These are phyloP conservation scores for Phyllosticta citrichinensis DNA, from an alignment of 2,329 filamentous ascomycete genomes.

Conservation along the genomic window DNA sequence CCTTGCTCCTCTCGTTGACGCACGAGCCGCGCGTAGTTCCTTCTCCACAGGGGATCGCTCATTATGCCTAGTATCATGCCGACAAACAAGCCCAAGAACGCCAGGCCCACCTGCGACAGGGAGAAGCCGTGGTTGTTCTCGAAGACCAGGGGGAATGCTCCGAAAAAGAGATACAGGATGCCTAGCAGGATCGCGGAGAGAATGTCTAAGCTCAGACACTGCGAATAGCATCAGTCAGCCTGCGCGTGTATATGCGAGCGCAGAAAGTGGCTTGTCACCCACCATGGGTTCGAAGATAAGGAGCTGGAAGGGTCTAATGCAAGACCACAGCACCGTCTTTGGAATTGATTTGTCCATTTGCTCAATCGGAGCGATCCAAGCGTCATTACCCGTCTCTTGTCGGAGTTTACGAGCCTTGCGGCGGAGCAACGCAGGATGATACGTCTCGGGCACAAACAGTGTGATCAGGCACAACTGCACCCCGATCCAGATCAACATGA, in stretches of 20 bases:
- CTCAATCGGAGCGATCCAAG: conserved; percentile 71
- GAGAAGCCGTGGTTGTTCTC: conserved; percentile 62
- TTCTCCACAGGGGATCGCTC: conserved; percentile 57
- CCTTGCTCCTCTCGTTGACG: conserved; percentile 42
- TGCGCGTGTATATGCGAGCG: background rate
- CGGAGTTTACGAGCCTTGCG: conserved; percentile 61
- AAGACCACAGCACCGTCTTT: conserved; percentile 40
- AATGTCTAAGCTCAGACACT: conserved; percentile 65
- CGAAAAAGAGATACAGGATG: conserved; percentile 84
- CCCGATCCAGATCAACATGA: conserved; percentile 71
- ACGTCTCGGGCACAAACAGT: conserved; percentile 77
- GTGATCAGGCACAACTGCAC: conserved; percentile 53
- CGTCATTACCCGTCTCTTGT: conserved; percentile 64
- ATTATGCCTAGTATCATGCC: conserved; percentile 57
- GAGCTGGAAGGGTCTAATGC: conserved; percentile 63
- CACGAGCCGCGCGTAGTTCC: conserved; percentile 49
- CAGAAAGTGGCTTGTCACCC: conserved; percentile 10
- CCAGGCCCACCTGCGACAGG: conserved; percentile 68
- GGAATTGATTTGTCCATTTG: conserved; percentile 57
- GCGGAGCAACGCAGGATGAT: conserved; percentile 60
- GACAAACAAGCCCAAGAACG: conserved; percentile 62
- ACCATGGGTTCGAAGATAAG: conserved; percentile 73
- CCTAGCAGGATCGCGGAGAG: conserved; percentile 79
- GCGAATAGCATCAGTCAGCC: conserved; percentile 1
- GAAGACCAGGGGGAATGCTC: conserved; percentile 77